A percentile compares a stretch with the other conserved stretches of the same genome.
phyloP scores from a whole-genome alignment of 495 filamentous ascomycete genomes.

The Jackrogersella multiformis region DNA sequence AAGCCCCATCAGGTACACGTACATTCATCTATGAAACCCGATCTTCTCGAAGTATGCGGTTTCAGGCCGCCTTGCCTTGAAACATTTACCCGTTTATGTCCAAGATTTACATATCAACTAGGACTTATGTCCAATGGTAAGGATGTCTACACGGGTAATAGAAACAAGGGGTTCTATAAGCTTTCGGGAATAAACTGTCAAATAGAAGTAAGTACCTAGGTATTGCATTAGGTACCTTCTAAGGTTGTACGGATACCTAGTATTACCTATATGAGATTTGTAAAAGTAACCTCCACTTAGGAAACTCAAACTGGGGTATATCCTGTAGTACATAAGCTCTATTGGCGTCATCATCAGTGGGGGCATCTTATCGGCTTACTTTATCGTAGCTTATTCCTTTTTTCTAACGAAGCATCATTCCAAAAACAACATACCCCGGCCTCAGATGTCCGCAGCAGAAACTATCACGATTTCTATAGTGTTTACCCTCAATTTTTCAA shows the following conservation, averaged over 20 bases:
- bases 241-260: no score
- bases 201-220: not conserved
- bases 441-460: slow-evolving; percentile 60
- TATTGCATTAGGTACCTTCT: no score
- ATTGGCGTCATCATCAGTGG: not conserved
- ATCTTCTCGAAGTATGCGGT: slow-evolving; percentile 7
- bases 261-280: no score
- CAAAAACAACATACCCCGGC: slow-evolving; percentile 35
- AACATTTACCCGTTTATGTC: not conserved
- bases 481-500: slow-evolving; percentile 25
- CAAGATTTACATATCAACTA: not conserved
- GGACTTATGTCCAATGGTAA: not conserved
- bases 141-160: not conserved
- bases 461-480: slow-evolving; percentile 54
- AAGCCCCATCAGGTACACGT: not conserved
- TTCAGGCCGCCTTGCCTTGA: not conserved
- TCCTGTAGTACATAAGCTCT: no score
- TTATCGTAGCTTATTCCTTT: slow-evolving; percentile 4
- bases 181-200: not conserved
- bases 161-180: not conserved
- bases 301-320: not conserved
- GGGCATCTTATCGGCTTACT: slow-evolving; percentile 8
- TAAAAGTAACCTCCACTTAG: not conserved
- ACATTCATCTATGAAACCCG: not conserved
- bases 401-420: slow-evolving; percentile 6